phyloP scores from a whole-genome alignment of 2,329 filamentous ascomycete genomes.

The Dactylonectria macrodidyma region DNA sequence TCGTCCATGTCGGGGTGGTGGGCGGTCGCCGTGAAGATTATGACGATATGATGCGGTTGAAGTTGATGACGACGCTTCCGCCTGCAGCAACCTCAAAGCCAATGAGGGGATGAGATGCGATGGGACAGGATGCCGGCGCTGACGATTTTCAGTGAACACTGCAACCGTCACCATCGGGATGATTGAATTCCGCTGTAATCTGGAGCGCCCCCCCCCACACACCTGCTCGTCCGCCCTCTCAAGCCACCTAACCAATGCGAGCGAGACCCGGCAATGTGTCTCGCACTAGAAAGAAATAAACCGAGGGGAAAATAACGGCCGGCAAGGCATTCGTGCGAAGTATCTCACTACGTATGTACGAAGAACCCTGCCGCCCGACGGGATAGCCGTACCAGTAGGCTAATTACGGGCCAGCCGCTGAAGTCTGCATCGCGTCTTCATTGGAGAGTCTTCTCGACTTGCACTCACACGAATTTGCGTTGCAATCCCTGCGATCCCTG shows the following conservation, averaged over 20 bases:
- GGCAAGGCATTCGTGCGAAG: background rate
- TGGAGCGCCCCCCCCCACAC: background rate
- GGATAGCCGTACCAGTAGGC: background rate
- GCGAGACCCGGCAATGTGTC: background rate
- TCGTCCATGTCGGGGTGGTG: background rate
- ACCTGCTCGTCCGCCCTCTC: background rate
- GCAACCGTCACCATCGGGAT: background rate
- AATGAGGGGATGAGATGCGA: background rate
- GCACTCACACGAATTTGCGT: background rate
- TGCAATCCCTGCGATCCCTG: background rate
- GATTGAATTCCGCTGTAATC: background rate
- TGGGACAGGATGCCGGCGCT: background rate
- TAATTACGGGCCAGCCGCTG: background rate
- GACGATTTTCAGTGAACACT: background rate
- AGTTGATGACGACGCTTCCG: background rate
- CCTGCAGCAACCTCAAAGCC: background rate
- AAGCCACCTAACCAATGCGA: background rate
- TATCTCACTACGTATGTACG: background rate
- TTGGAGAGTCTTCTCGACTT: background rate
- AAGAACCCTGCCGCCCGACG: background rate
- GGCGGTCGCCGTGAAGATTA: background rate
- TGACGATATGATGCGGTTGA: conserved; percentile 9
- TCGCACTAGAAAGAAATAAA: background rate
- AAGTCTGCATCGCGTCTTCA: background rate
- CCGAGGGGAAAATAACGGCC: background rate